These are phyloP conservation scores for Stygiomarasmius scandens DNA, from an alignment of 1,284 basidiomycete genomes.

Conservation along the genomic window DNA sequence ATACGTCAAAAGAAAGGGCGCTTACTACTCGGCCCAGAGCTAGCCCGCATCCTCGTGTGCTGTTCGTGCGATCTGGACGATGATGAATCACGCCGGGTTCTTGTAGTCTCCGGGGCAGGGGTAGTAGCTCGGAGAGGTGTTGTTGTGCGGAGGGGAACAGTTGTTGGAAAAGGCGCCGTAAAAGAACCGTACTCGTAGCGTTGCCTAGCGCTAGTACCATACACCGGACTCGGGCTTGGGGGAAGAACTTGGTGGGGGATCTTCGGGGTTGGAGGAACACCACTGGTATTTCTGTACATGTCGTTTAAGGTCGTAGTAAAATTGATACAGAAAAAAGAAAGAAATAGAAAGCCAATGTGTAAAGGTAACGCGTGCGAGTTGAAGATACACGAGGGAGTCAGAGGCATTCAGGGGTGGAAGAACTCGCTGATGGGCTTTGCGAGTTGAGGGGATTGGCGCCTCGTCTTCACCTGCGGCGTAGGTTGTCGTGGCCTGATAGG, in stretches of 20 bases:
- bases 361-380: neutral
- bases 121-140: neutral
- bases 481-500: neutral
- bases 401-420: neutral
- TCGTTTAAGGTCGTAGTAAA: neutral
- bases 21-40: neutral
- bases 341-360: neutral
- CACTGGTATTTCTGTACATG: neutral
- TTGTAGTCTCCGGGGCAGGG: neutral
- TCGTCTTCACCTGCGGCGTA: neutral
- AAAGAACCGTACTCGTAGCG: neutral
- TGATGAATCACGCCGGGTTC: neutral
- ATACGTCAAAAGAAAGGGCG: neutral
- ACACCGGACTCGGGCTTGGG: neutral
- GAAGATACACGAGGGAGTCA: neutral
- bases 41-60: neutral
- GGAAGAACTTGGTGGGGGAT: neutral
- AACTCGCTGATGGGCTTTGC: neutral
- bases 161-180: neutral
- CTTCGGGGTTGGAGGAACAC: neutral
- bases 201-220: neutral
- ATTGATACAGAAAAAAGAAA: neutral
- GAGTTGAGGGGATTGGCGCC: neutral
- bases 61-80: neutral
- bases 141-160: no score